phyloP scores from a whole-genome alignment of 371 early-diverging fungal genomes.

The Choanephora cucurbitarum region DNA sequence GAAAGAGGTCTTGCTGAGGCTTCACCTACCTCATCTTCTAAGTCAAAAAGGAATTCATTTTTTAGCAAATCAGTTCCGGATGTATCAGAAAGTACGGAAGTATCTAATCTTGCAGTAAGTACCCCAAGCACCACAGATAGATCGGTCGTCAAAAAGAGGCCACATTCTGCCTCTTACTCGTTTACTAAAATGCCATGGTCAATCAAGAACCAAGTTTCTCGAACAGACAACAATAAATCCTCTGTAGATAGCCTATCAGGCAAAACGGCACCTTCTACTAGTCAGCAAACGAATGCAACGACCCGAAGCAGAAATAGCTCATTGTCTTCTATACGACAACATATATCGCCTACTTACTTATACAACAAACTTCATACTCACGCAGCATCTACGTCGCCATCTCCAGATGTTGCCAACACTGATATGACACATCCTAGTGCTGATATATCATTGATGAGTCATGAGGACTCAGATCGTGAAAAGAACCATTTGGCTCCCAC shows the following conservation, averaged over 20 bases:
- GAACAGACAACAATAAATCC: background rate
- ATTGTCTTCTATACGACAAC: slow-evolving; percentile 7
- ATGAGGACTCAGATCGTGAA: background rate
- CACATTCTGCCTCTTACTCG: slow-evolving; percentile 10
- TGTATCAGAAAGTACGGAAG: background rate
- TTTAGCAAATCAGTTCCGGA: background rate
- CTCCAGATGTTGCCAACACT: background rate
- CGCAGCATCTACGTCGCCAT: background rate
- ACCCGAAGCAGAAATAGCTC: slow-evolving; percentile 9
- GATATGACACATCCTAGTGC: background rate
- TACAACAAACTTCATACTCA: slow-evolving; percentile 9
- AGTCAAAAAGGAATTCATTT: slow-evolving; percentile 2
- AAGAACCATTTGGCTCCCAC: background rate
- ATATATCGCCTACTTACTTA: slow-evolving; percentile 11
- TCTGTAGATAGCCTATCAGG: background rate
- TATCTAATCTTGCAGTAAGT: background rate
- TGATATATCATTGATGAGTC: background rate
- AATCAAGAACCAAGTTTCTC: slow-evolving; percentile 17
- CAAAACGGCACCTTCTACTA: background rate
- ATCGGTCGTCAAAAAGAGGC: background rate
- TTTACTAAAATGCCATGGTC: slow-evolving; percentile 23
- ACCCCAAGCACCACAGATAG: background rate
- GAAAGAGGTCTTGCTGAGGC: too few species aligned
- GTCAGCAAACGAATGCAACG: background rate
- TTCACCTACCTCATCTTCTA: background rate